Conservation (phyloP, 78 protist genomes). For the Dictyostelium purpureum region DNA sequence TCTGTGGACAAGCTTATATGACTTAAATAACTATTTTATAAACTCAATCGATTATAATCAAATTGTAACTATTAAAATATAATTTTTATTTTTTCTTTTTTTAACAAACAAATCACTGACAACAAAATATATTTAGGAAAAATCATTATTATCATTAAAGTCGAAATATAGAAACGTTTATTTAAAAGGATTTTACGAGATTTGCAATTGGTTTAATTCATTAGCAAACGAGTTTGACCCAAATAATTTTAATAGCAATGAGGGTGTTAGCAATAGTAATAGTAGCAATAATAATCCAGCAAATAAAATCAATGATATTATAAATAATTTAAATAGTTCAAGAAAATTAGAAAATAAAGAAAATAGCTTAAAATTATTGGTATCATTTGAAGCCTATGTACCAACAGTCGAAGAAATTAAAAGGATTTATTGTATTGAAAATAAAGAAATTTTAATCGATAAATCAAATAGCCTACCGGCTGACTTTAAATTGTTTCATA, state of each 20-base stretch:
- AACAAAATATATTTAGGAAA: not conserved
- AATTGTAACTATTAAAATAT: not conserved
- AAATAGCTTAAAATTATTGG: not conserved
- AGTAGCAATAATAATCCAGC: not conserved
- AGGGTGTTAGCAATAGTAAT: not conserved
- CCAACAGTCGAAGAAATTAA: constrained; percentile 9
- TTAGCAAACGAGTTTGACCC: constrained; percentile 6
- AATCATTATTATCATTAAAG: not conserved
- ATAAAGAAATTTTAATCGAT: constrained; percentile 12
- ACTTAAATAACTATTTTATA: constrained; percentile 16
- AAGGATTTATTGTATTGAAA: constrained; percentile 21
- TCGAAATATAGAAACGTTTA: constrained; percentile 19
- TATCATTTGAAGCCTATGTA: constrained; percentile 14
- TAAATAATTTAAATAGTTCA: not conserved
- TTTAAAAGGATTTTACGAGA: constrained; percentile 16
- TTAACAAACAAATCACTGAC: not conserved
- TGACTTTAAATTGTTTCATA: constrained; percentile 13
- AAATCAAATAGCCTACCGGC: not conserved
- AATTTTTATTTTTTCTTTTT: not conserved
- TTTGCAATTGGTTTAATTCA: not conserved
- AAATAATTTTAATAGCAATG: not conserved
- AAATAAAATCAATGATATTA: not conserved
- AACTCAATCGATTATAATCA: not conserved
- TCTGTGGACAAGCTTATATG: not conserved
- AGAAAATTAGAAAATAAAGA: constrained; percentile 3